Percentiles rank a stretch among this genome's conserved stretches.
Evolutionary conservation across 495 filamentous ascomycete species (phyloP).

Genomic region (Podospora fimiseda): DNA sequence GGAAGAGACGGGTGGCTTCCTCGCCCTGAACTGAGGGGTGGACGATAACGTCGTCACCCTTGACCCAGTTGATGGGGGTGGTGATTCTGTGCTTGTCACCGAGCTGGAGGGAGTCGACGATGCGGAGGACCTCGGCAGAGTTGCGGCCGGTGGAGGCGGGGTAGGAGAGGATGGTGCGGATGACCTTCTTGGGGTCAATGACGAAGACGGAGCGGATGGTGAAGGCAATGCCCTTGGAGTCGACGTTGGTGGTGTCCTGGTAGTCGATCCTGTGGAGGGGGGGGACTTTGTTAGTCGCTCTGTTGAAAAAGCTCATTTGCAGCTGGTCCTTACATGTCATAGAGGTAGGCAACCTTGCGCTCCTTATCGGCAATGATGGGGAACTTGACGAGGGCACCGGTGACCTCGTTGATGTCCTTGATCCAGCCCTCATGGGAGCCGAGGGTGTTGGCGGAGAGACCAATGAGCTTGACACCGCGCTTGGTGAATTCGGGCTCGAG

Average conservation of each 20-base stretch:
- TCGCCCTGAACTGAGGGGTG: slow-evolving; percentile 82
- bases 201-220: slow-evolving; percentile 99
- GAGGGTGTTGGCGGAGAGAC: slow-evolving; percentile 78
- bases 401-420: slow-evolving; percentile 93
- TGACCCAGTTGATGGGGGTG: slow-evolving; percentile 88
- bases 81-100: slow-evolving; percentile 94
- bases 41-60: slow-evolving; percentile 91
- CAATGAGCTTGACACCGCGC: slow-evolving; percentile 92
- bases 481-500: slow-evolving; percentile 94
- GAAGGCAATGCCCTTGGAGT: slow-evolving; percentile 92
- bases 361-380: slow-evolving; percentile 98
- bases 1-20: slow-evolving; percentile 84
- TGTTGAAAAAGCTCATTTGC: not conserved
- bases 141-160: slow-evolving; percentile 97
- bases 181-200: slow-evolving; percentile 97
- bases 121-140: slow-evolving; percentile 89
- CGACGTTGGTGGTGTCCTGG: slow-evolving; percentile 74
- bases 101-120: slow-evolving; percentile 93
- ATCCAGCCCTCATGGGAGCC: slow-evolving; percentile 70
- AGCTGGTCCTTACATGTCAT: slow-evolving; percentile 71
- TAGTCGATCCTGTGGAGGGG: slow-evolving; percentile 61
- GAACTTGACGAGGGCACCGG: slow-evolving; percentile 73
- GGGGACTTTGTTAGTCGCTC: not conserved
- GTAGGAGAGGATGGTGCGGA: slow-evolving; percentile 93
- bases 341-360: slow-evolving; percentile 81